Conservation (phyloP, 768 basidiomycete species). For the Amanita pallidorosea region DNA sequence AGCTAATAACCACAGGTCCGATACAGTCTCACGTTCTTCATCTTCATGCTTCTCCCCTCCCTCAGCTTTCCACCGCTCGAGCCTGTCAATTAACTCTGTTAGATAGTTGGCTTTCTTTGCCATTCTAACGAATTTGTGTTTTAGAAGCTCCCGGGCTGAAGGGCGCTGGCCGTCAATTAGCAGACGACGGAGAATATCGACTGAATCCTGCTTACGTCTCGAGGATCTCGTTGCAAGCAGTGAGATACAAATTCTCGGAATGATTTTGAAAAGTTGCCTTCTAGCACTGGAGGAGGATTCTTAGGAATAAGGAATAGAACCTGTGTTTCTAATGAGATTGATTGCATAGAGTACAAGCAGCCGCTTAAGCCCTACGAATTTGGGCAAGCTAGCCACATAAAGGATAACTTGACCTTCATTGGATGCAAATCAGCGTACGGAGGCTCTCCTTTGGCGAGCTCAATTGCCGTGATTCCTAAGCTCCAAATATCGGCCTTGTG, state of each 20-base stretch:
- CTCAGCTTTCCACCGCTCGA: slow-evolving; percentile 88
- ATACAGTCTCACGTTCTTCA: slow-evolving; percentile 47
- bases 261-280: slow-evolving; percentile 82
- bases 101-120: slow-evolving; percentile 93
- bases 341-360: neutral
- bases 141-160: slow-evolving; percentile 86
- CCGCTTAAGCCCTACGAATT: neutral
- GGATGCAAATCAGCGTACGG: slow-evolving; percentile 98
- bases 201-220: slow-evolving; percentile 49
- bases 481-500: slow-evolving; percentile 99
- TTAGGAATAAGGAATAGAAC: slow-evolving; percentile 98
- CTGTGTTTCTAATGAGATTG: slow-evolving; percentile 26
- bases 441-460: slow-evolving; percentile 94
- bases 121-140: slow-evolving; percentile 92
- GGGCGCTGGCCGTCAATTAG: slow-evolving; percentile 53
- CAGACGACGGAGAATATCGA: slow-evolving; percentile 10
- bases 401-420: slow-evolving; percentile 72
- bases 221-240: slow-evolving; percentile 91
- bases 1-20: slow-evolving; percentile 46
- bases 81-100: slow-evolving; percentile 91
- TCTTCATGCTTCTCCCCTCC: slow-evolving; percentile 72
- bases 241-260: slow-evolving; percentile 92
- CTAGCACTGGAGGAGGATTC: slow-evolving; percentile 87
- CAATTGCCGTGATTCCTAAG: slow-evolving; percentile 94
- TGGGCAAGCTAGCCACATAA: neutral